These are phyloP conservation scores for Colletotrichum sidae DNA, from an alignment of 2,329 filamentous ascomycete genomes.

Conservation along the genomic window DNA sequence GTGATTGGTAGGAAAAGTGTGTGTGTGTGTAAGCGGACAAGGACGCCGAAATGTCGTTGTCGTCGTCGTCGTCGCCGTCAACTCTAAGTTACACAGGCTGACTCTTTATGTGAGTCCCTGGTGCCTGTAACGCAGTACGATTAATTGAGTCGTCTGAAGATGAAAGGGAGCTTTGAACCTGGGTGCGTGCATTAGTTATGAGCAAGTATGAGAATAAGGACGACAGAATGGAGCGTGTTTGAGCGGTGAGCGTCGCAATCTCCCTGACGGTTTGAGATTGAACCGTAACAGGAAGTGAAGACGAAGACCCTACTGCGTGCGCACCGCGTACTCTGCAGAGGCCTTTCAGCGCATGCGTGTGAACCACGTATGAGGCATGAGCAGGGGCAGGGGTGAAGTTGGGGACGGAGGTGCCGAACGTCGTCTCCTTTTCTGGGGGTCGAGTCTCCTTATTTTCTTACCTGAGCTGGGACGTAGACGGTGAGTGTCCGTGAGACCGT, in stretches of 20 bases:
- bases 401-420: conserved; percentile 29
- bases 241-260: conserved; percentile 34
- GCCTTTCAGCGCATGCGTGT: too few species aligned
- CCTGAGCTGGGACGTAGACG: conserved; percentile 7
- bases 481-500: too few species aligned
- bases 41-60: background rate
- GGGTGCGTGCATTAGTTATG: background rate
- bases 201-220: background rate
- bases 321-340: background rate
- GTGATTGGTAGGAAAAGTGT: too few species aligned
- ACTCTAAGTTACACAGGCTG: conserved; percentile 20
- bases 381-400: background rate
- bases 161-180: conserved; percentile 1
- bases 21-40: background rate
- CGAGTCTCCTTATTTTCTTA: background rate
- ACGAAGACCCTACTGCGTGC: conserved; percentile 1
- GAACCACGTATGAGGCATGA: too few species aligned
- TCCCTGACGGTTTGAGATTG: conserved; percentile 35
- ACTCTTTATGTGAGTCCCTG: conserved; percentile 13
- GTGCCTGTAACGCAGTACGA: conserved; percentile 14
- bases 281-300: conserved; percentile 23
- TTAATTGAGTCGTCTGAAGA: conserved; percentile 27
- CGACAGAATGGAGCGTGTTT: conserved; percentile 2
- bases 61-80: conserved; percentile 19
- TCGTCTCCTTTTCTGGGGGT: conserved; percentile 9